Conservation (phyloP, 208 protist species). For the Wallacemonas sp. region DNA sequence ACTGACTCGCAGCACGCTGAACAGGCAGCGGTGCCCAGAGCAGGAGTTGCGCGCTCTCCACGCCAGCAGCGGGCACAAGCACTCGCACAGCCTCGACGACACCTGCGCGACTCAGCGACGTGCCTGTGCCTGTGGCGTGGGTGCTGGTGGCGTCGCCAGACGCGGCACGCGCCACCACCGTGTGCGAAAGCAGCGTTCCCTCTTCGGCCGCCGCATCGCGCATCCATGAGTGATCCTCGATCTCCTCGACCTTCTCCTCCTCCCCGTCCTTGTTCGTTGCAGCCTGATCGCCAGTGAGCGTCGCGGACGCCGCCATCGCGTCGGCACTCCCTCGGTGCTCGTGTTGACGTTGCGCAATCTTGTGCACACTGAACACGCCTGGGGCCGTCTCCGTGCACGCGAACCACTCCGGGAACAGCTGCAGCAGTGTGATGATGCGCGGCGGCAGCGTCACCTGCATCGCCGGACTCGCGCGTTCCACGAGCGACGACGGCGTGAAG, state of each 20-base stretch:
- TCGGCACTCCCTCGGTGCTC: neutral
- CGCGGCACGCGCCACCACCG: too few relatives aligned
- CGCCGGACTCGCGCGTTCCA: slow-evolving; percentile 76
- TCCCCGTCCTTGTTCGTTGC: neutral
- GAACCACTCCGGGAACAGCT: slow-evolving; percentile 75
- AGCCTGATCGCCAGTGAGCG: too few relatives aligned
- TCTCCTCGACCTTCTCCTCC: slow-evolving; percentile 15
- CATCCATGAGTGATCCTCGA: slow-evolving; percentile 45
- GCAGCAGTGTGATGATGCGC: slow-evolving; percentile 61
- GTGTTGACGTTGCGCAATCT: slow-evolving; percentile 27
- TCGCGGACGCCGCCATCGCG: neutral
- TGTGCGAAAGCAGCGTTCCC: slow-evolving; percentile 18
- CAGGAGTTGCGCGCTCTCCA: slow-evolving; percentile 67
- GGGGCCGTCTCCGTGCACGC: slow-evolving; percentile 74
- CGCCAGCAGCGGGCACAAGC: slow-evolving; percentile 61
- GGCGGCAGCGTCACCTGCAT: slow-evolving; percentile 77
- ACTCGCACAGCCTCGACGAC: slow-evolving; percentile 41
- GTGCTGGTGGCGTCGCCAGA: neutral
- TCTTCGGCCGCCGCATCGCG: slow-evolving; percentile 35
- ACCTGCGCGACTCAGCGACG: slow-evolving; percentile 26
- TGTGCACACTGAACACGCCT: slow-evolving; percentile 70
- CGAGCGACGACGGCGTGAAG: slow-evolving; percentile 56
- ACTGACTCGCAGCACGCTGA: slow-evolving; percentile 63
- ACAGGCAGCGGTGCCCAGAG: slow-evolving; percentile 72
- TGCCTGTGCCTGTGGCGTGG: slow-evolving; percentile 17